phyloP scores from a whole-genome alignment of 768 basidiomycete genomes.

The Pisolithus orientalis region DNA sequence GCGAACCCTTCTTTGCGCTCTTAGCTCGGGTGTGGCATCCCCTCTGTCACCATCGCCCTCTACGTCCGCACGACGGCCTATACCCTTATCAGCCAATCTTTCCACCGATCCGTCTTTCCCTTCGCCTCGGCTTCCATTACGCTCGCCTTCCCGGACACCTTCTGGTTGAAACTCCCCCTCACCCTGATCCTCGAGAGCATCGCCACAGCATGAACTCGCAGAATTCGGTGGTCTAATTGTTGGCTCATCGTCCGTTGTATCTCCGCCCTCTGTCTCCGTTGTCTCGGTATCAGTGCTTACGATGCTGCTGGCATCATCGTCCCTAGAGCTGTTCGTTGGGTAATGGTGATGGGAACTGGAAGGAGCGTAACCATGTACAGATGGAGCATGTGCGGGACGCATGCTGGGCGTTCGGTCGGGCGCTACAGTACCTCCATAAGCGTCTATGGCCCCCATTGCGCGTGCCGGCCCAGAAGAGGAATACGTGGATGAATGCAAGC shows the following conservation, averaged over 20 bases:
- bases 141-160: conserved; percentile 4
- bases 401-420: conserved; percentile 24
- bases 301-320: conserved; percentile 29
- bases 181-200: conserved; percentile 19
- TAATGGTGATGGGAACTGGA: conserved; percentile 3
- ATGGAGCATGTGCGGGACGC: conserved; percentile 12
- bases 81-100: not conserved
- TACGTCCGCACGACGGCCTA: not conserved
- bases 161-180: conserved; percentile 24
- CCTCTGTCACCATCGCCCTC: conserved; percentile 21
- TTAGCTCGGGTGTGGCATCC: conserved; percentile 27
- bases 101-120: not conserved
- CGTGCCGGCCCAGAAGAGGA: conserved; percentile 33
- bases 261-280: conserved; percentile 45
- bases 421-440: conserved; percentile 39
- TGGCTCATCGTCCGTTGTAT: conserved; percentile 72
- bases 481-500: conserved; percentile 9
- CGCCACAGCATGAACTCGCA: conserved; percentile 32
- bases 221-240: conserved; percentile 58
- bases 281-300: conserved; percentile 38
- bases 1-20: conserved; percentile 22
- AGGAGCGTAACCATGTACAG: not conserved
- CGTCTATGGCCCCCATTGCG: conserved; percentile 52
- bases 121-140: not conserved
- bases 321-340: conserved; percentile 4